These are phyloP conservation scores for Fusarium sp. DNA, from an alignment of 2,329 filamentous ascomycete species.

Conservation along the genomic window DNA sequence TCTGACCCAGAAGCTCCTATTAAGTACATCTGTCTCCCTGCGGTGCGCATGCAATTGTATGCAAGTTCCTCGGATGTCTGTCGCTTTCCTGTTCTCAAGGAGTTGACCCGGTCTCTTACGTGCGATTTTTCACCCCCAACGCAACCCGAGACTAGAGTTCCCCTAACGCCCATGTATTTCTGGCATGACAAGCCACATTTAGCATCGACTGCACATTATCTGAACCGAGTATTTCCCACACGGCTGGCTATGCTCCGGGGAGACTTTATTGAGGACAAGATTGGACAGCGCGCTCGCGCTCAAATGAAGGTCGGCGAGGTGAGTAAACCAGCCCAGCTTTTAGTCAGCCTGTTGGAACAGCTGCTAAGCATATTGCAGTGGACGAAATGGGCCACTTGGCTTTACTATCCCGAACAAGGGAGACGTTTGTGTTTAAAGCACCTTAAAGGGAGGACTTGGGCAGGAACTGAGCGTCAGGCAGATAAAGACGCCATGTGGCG, in stretches of 20 bases:
- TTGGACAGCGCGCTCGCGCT: conserved; percentile 68
- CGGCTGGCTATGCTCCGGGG: conserved; percentile 66
- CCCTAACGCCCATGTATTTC: conserved; percentile 70
- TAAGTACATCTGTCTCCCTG: conserved; percentile 69
- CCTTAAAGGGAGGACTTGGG: conserved; percentile 67
- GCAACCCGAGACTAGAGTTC: conserved; percentile 49
- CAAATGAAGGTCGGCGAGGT: conserved; percentile 69
- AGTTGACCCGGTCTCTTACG: conserved; percentile 60
- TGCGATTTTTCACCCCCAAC: conserved; percentile 54
- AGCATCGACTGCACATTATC: conserved; percentile 65
- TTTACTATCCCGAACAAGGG: conserved; percentile 67
- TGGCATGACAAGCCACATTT: conserved; percentile 74
- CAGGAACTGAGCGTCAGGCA: conserved; percentile 51
- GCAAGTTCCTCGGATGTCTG: conserved; percentile 63
- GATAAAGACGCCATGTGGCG: conserved; percentile 39
- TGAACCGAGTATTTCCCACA: conserved; percentile 64
- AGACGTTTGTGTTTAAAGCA: conserved; percentile 64
- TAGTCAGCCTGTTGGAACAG: accelerated
- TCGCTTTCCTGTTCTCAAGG: conserved; percentile 59
- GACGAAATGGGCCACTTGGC: conserved; percentile 69
- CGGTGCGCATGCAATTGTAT: conserved; percentile 67
- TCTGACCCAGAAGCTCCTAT: conserved; percentile 55
- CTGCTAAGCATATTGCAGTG: conserved; percentile 51
- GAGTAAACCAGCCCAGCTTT: background rate
- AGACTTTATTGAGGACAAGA: conserved; percentile 70